phyloP scores from a whole-genome alignment of 805 yeast genomes.

The Candida ponderosae region DNA sequence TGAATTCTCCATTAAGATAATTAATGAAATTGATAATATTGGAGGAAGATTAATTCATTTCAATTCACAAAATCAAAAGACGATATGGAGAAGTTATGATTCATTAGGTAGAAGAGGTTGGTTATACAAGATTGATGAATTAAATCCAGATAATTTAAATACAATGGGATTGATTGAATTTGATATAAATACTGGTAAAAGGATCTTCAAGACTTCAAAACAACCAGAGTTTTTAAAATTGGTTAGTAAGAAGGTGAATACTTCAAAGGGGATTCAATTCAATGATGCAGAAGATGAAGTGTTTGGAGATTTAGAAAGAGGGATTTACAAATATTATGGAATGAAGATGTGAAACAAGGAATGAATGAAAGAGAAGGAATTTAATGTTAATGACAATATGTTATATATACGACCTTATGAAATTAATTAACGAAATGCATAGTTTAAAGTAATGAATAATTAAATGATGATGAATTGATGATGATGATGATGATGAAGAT shows the following conservation, averaged over 20 bases:
- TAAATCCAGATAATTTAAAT: slow-evolving; percentile 26
- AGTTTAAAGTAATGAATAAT: no score
- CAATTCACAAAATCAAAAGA: slow-evolving; percentile 17
- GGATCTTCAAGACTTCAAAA: slow-evolving; percentile 33
- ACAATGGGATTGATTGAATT: slow-evolving; percentile 38
- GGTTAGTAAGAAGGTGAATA: slow-evolving; percentile 29
- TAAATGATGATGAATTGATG: no score
- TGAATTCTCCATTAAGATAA: slow-evolving; percentile 57
- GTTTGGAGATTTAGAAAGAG: slow-evolving; percentile 35
- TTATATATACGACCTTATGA: no score
- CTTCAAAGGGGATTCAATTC: slow-evolving; percentile 26
- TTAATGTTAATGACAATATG: no score
- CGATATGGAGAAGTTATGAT: slow-evolving; percentile 23
- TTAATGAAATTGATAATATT: slow-evolving; percentile 35
- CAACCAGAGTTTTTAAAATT: slow-evolving; percentile 30
- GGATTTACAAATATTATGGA: slow-evolving; percentile 35
- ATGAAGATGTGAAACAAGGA: slow-evolving; percentile 22
- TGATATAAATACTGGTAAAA: slow-evolving; percentile 58
- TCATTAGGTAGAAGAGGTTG: slow-evolving; percentile 71
- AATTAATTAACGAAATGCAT: no score
- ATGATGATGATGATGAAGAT: no score
- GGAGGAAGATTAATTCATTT: slow-evolving; percentile 13
- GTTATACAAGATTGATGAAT: slow-evolving; percentile 46
- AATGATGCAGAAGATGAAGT: slow-evolving; percentile 30
- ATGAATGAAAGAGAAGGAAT: no score